phyloP scores from a whole-genome alignment of 352 stramenopile species.

The Phytophthora constricta region DNA sequence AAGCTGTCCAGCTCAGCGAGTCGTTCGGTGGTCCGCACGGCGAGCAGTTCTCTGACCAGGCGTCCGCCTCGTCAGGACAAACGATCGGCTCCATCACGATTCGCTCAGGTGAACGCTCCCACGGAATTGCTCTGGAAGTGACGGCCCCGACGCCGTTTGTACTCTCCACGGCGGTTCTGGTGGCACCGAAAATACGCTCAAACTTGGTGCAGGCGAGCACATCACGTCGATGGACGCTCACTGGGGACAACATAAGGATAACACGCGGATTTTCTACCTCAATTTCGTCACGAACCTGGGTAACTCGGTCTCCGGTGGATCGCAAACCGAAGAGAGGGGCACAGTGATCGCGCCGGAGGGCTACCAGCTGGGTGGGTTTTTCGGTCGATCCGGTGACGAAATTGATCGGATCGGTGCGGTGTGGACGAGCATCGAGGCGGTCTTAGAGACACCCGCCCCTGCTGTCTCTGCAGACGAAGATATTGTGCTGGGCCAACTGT shows the following conservation, averaged over 20 bases:
- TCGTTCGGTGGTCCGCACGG: no score
- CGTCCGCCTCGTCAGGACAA: no score
- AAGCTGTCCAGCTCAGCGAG: no score
- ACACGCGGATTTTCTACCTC: conserved; percentile 51
- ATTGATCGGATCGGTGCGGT: no score
- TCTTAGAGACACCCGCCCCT: conserved; percentile 14
- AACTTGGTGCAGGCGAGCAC: no score
- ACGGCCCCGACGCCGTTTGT: conserved; percentile 9
- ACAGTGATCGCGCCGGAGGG: conserved; percentile 41
- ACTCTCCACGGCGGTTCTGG: conserved; percentile 47
- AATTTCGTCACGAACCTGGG: conserved; percentile 41
- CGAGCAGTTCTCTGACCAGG: no score
- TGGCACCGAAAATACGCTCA: conserved; percentile 36
- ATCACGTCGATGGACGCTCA: conserved; percentile 32
- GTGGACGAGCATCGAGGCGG: no score
- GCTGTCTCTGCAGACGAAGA: not conserved
- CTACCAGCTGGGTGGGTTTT: conserved; percentile 55
- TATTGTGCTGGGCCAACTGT: not conserved
- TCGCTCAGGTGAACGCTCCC: no score
- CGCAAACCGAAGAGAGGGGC: conserved; percentile 38
- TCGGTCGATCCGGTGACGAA: conserved; percentile 41
- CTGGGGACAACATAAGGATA: conserved; percentile 34
- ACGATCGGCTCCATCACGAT: no score
- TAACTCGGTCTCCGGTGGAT: conserved; percentile 27
- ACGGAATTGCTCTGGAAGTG: conserved; percentile 39